phyloP scores from a whole-genome alignment of 768 basidiomycete genomes.

The Lepiota venenata region DNA sequence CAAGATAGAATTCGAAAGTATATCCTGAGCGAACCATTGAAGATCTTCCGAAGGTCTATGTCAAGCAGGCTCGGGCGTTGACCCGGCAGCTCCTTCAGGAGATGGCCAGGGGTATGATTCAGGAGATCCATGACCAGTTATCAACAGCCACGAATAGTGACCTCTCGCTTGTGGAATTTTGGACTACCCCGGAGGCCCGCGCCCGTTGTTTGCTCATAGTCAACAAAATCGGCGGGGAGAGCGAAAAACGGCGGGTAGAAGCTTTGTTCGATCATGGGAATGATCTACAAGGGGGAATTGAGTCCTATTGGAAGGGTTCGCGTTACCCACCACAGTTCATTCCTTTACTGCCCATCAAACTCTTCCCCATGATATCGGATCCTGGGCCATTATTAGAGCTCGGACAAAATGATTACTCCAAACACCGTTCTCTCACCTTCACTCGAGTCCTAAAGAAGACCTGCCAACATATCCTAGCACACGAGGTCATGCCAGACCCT shows the following conservation, averaged over 20 bases:
- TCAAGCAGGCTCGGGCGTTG: slow-evolving; percentile 66
- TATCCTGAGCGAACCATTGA: slow-evolving; percentile 24
- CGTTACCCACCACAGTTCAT: slow-evolving; percentile 52
- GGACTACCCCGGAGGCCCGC: slow-evolving; percentile 78
- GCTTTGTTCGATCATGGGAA: slow-evolving; percentile 49
- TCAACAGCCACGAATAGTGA: slow-evolving; percentile 9
- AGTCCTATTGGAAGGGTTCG: slow-evolving; percentile 59
- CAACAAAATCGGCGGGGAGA: slow-evolving; percentile 71
- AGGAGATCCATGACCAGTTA: slow-evolving; percentile 57
- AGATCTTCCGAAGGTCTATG: slow-evolving; percentile 33
- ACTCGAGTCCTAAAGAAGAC: slow-evolving; percentile 46
- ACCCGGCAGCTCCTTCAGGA: slow-evolving; percentile 74
- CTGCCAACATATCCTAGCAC: slow-evolving; percentile 52
- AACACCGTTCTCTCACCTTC: slow-evolving; percentile 26
- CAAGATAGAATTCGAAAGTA: slow-evolving; percentile 7
- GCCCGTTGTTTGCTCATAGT: slow-evolving; percentile 75
- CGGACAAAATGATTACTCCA: not conserved
- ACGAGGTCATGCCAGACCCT: slow-evolving; percentile 37
- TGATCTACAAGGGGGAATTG: slow-evolving; percentile 2
- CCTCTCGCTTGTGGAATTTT: slow-evolving; percentile 51
- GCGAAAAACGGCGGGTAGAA: slow-evolving; percentile 59
- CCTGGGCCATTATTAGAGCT: slow-evolving; percentile 6
- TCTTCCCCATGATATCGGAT: slow-evolving; percentile 36
- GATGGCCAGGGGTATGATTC: slow-evolving; percentile 56
- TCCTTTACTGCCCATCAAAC: slow-evolving; percentile 53